A percentile compares a stretch with the other conserved stretches of the same genome.
These are phyloP conservation scores for Rhazya stricta DNA, from an alignment of 257 asterid genomes.

Conservation along the genomic window DNA sequence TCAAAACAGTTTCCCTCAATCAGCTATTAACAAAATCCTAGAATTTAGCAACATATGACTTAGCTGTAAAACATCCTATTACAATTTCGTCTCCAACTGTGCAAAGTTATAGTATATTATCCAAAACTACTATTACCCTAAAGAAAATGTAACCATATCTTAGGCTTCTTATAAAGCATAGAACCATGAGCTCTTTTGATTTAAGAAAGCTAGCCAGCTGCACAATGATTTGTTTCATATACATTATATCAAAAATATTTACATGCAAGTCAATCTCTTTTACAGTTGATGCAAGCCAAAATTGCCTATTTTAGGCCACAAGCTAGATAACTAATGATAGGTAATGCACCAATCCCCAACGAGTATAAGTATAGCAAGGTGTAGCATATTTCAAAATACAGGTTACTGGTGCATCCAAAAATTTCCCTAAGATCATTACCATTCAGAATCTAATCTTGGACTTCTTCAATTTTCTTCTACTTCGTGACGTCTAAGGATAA, in stretches of 20 bases:
- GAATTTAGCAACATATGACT: background rate
- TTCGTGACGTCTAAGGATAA: slow-evolving; percentile 1
- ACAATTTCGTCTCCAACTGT: background rate
- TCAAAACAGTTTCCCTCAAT: background rate
- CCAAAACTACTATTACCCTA: background rate
- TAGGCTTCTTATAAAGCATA: background rate
- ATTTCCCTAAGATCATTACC: background rate
- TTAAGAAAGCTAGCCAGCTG: background rate
- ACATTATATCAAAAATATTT: slow-evolving; percentile 7
- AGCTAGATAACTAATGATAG: background rate
- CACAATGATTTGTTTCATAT: background rate
- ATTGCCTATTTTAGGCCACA: slow-evolving; percentile 9
- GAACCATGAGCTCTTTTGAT: background rate
- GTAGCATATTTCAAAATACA: background rate
- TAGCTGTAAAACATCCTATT: background rate
- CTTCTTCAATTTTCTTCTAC: slow-evolving; percentile 3
- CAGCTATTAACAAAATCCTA: background rate
- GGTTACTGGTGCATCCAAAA: slow-evolving; percentile 8
- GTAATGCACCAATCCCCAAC: slow-evolving; percentile 1
- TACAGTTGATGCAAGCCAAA: slow-evolving; percentile 5
- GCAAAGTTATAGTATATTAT: background rate
- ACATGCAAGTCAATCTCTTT: background rate
- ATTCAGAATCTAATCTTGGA: background rate
- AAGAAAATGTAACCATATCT: background rate
- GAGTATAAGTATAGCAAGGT: background rate